Evolutionary conservation across 2,329 filamentous ascomycete genomes (phyloP).

Genomic region (Huntiella omanensis): DNA sequence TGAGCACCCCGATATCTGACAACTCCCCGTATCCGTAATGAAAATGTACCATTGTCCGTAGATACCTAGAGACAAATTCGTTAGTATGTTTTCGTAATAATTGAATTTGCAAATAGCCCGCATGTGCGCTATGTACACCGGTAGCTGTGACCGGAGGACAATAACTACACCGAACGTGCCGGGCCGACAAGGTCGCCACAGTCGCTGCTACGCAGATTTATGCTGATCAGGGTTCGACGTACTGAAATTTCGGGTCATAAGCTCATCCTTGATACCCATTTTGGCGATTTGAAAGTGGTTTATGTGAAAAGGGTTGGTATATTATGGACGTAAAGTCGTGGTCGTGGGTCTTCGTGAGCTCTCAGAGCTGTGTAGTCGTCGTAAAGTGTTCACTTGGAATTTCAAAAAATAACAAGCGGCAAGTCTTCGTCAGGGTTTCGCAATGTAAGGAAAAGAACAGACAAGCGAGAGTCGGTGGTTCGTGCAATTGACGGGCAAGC

Average conservation of each 20-base stretch:
- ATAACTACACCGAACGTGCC: no score
- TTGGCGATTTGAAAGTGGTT: conserved; percentile 17
- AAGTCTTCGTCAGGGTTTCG: neutral
- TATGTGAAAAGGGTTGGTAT: neutral
- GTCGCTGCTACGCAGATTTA: no score
- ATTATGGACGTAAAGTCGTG: neutral
- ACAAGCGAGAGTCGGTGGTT: neutral
- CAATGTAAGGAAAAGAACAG: neutral
- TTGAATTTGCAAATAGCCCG: no score
- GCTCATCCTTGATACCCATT: conserved; percentile 55
- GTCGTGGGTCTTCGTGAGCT: neutral
- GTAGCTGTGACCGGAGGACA: no score
- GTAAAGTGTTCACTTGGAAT: conserved; percentile 1
- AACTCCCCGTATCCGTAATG: no score
- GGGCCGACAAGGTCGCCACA: no score
- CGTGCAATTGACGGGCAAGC: neutral
- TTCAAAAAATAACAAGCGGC: neutral
- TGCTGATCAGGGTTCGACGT: conserved; percentile 18
- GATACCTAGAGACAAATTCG: conserved; percentile 32
- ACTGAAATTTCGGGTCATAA: conserved; percentile 59
- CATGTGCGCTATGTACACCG: no score
- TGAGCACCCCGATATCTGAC: no score
- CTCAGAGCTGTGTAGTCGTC: neutral
- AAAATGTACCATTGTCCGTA: conserved; percentile 53
- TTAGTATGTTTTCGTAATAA: conserved; percentile 4